Evolutionary conservation across 495 filamentous ascomycete species (phyloP).

Genomic region (Sabuloglossum arenarium): DNA sequence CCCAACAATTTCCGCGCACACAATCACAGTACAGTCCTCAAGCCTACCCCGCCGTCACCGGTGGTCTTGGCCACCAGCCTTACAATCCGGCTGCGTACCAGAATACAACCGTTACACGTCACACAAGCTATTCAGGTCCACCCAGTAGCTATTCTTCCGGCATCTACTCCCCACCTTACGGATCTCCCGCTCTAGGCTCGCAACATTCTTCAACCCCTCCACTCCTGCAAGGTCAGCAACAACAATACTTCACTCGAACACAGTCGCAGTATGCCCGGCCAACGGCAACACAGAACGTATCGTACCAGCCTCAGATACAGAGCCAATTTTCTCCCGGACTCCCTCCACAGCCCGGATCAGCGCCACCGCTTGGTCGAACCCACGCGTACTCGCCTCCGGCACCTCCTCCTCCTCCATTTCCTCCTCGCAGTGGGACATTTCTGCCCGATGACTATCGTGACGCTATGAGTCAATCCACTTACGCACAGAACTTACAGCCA

Average conservation of each 20-base stretch:
- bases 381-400: conserved; percentile 13
- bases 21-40: conserved; percentile 33
- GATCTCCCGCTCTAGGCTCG: neutral
- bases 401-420: conserved; percentile 15
- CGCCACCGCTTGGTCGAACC: neutral
- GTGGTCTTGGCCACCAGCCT: conserved; percentile 28
- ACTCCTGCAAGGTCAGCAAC: conserved; percentile 20
- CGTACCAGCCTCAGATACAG: conserved; percentile 5
- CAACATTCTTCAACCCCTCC: conserved; percentile 21
- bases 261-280: conserved; percentile 14
- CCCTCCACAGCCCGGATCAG: conserved; percentile 5
- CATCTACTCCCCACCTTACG: conserved; percentile 21
- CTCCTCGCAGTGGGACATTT: conserved; percentile 11
- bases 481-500: conserved; percentile 3
- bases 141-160: conserved; percentile 14
- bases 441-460: conserved; percentile 5
- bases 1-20: conserved; percentile 52
- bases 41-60: conserved; percentile 14
- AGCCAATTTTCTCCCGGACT: conserved; percentile 16
- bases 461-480: conserved; percentile 10
- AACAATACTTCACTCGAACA: conserved; percentile 23
- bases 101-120: conserved; percentile 13
- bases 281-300: conserved; percentile 12
- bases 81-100: conserved; percentile 59
- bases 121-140: conserved; percentile 4